These are phyloP conservation scores for Lactarius trivialis DNA, from an alignment of 768 basidiomycete genomes.

Conservation along the genomic window DNA sequence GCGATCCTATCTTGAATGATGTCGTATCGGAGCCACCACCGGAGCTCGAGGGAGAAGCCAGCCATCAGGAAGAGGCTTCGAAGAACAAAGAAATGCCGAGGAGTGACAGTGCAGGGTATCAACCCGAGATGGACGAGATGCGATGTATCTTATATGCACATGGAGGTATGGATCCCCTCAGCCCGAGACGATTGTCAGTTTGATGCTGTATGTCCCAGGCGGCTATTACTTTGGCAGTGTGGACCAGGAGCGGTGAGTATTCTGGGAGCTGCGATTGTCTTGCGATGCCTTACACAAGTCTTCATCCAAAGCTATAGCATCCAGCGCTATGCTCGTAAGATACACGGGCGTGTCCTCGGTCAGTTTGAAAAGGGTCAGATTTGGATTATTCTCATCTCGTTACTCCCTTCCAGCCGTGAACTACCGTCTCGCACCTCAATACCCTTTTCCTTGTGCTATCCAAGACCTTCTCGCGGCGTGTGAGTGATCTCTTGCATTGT, in stretches of 20 bases:
- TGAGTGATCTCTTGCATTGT: conserved; percentile 31
- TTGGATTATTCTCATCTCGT: conserved; percentile 9
- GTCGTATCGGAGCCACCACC: background rate
- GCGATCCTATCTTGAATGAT: background rate
- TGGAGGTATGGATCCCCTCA: conserved; percentile 45
- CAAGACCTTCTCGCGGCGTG: conserved; percentile 89
- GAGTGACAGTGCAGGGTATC: conserved; percentile 35
- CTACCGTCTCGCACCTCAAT: conserved; percentile 90
- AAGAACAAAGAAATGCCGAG: conserved; percentile 25
- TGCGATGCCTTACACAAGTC: background rate
- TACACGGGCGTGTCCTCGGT: conserved; percentile 85
- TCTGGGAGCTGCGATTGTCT: background rate
- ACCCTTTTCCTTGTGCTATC: conserved; percentile 89
- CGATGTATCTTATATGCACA: conserved; percentile 79
- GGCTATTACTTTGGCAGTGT: conserved; percentile 84
- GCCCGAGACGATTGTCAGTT: conserved; percentile 16
- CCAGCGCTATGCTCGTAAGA: conserved; percentile 85
- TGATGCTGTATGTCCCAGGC: conserved; percentile 35
- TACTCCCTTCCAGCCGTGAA: conserved; percentile 49
- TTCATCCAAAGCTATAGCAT: conserved; percentile 50
- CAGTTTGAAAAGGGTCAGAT: conserved; percentile 18
- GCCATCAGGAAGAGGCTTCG: conserved; percentile 23
- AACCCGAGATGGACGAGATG: conserved; percentile 75
- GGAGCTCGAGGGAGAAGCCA: conserved; percentile 10
- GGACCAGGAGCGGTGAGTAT: conserved; percentile 59